phyloP scores from a whole-genome alignment of 192 early-diverging fungal species.

The Backusella tuberculispora region DNA sequence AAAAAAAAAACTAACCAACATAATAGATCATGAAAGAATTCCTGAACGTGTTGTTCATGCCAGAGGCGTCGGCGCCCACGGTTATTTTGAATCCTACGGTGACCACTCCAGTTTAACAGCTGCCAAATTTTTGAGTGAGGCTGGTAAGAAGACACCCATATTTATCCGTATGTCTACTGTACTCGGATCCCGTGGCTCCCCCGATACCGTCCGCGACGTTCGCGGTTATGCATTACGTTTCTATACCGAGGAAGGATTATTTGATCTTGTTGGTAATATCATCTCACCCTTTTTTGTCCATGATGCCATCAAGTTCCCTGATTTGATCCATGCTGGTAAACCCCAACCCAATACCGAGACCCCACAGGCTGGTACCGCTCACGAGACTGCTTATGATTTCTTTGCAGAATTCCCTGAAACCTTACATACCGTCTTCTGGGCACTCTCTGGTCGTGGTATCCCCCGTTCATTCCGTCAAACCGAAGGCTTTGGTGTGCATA shows the following conservation, averaged over 20 bases:
- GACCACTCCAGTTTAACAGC: constrained; percentile 41
- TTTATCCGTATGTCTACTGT: constrained; percentile 58
- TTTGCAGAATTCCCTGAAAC: constrained; percentile 44
- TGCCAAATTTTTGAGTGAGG: constrained; percentile 39
- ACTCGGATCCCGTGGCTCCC: constrained; percentile 42
- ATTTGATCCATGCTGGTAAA: constrained; percentile 47
- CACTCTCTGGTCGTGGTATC: constrained; percentile 49
- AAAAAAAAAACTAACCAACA: too few relatives aligned
- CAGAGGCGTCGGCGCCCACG: constrained; percentile 48
- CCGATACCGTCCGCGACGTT: constrained; percentile 50
- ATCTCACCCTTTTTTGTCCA: constrained; percentile 52
- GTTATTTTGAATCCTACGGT: constrained; percentile 38
- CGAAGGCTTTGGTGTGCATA: constrained; percentile 53
- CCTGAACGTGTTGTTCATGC: constrained; percentile 51
- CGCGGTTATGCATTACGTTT: constrained; percentile 33
- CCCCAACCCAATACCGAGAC: constrained; percentile 48
- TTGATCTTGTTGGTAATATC: constrained; percentile 44
- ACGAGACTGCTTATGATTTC: constrained; percentile 49
- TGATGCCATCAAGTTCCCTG: constrained; percentile 49
- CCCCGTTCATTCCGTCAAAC: constrained; percentile 44
- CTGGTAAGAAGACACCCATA: constrained; percentile 46
- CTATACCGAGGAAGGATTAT: constrained; percentile 40
- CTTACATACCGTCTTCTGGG: constrained; percentile 45
- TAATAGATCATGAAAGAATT: constrained; percentile 31
- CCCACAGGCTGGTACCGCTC: constrained; percentile 47